Evolutionary conservation across 1,284 basidiomycete species (phyloP), one percentile per base, ranked within the genome.

Genomic region (Fomitopsis palustris): DNA sequence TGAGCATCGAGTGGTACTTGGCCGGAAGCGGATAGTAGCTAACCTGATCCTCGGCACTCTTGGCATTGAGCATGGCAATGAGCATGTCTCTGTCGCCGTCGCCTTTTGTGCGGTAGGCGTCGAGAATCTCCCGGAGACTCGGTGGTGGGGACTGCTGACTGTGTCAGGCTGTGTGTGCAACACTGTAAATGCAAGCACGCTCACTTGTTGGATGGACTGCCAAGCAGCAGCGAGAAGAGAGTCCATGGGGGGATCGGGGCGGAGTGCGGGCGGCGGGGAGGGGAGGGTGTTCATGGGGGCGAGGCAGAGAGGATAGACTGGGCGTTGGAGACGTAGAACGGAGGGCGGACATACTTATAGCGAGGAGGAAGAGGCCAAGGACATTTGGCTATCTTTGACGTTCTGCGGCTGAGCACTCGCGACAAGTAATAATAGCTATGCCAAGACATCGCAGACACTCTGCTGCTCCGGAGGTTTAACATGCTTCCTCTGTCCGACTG

Each of bases 11-110:
- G 53, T 58, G 49, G 57, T 29, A 53, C 45, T 25, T n/a, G 56
- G 51, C 57, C 55, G 42, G 41, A 51, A 56, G 27, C 27, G 39
- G 41, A 52, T 42, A 16, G 37, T 16, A 38, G 72, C 79, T 58
- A 49, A 87, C 87, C 83, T 95, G 90, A 72, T 96, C 93, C 72
- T 96, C 93, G 25, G 93, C 87, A 61, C 86, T 84, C 77, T 96
- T 95, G 71, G 93, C 93, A 63, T 88, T 92, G 55, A 96, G 79
- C 81, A 96, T 91, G 65, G 91, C 85, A 53, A 95, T 81, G 27
- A 96, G 79, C 84, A 95, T 88, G 58, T 95, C 92, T 41, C 93
- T 82, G 79, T 96, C 93, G 52, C 92, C 93, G 64, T 95, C 91
- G 59, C 93, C 93, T 67, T 87, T 90, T 42, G 84, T 75, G 63